These are phyloP conservation scores for Suhomyces bokatorum DNA, from an alignment of 1,139 yeast species.

Conservation along the genomic window DNA sequence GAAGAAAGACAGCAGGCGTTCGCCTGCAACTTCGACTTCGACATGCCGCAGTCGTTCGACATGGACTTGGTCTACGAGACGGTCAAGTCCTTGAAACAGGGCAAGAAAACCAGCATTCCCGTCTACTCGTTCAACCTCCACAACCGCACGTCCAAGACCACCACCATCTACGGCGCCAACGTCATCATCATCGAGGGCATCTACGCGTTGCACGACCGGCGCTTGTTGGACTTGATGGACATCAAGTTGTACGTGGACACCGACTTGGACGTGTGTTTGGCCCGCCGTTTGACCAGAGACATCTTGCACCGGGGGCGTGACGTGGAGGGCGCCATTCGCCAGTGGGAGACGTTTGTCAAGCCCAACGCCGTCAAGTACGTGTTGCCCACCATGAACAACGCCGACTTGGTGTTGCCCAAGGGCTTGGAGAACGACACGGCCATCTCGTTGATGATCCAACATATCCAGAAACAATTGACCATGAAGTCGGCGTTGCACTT, in stretches of 20 bases:
- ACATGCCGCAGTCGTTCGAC: conserved; percentile 80
- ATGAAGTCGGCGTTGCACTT: conserved; percentile 68
- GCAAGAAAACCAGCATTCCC: conserved; percentile 69
- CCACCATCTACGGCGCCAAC: conserved; percentile 91
- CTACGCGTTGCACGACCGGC: conserved; percentile 73
- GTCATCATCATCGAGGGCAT: conserved; percentile 92
- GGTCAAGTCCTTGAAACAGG: conserved; percentile 61
- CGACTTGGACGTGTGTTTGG: conserved; percentile 86
- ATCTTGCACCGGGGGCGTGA: conserved; percentile 85
- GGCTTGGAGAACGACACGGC: conserved; percentile 85
- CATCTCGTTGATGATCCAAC: conserved; percentile 73
- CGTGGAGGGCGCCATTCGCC: conserved; percentile 74
- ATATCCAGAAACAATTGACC: conserved; percentile 70
- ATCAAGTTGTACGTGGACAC: conserved; percentile 90
- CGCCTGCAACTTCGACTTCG: conserved; percentile 73
- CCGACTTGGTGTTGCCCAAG: conserved; percentile 86
- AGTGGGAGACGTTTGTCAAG: conserved; percentile 89
- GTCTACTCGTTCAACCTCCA: conserved; percentile 81
- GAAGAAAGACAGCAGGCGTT: conserved; percentile 69
- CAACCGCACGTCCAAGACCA: conserved; percentile 63
- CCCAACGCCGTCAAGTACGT: conserved; percentile 84
- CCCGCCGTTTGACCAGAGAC: conserved; percentile 84
- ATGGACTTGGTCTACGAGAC: conserved; percentile 67
- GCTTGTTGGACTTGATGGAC: conserved; percentile 76
- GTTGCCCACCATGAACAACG: conserved; percentile 74